Base-by-base conservation (phyloP, 2,329 filamentous ascomycete genomes). In the Aspergillus cejpii region DNA sequence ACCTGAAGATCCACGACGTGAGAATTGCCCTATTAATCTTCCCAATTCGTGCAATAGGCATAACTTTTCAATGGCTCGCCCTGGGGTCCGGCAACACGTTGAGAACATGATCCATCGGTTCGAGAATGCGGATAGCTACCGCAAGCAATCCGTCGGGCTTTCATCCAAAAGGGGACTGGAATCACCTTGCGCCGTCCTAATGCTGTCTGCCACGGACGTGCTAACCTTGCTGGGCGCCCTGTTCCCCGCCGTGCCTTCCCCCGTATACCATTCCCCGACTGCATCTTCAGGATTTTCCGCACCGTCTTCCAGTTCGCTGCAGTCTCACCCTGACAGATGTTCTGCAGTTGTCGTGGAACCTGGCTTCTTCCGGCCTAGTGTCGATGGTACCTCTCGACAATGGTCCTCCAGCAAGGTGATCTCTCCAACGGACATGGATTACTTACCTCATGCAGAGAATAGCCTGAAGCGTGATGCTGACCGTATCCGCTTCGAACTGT, bases 171-270 rank as follows among this genome's bases (percentile, higher is more conserved):
- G 23, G 29, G 49, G 51, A 44, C 45, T 43, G 17, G 52, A 58
- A 28, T 51, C 58, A 6, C 44, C 58, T 19, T 58, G 63, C 17
- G 85, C 83, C 24, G 92, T 88, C 60, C 72, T 94, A 57, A 84
- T 91, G 26, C 69, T 95, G 53, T 87, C 85, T 59, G 81, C 87
- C 27, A 78, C 85, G 31, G 90, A 96, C 63, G 72, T 94, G 53
- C 73, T 85, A 27, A 90, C 87, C 2, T 70, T 94, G 56, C 79
- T 94, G 51, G 87, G 92, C 63, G 84, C 85, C 8, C 77, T 96
- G 11, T 94, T 90, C 59, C 90, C 90, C 24, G 58, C 57, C 24
- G 43, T 55, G 1, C 28, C 43, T 10, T 55, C 60, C 23, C 47
- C 59, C 14, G 50, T 58, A 5, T 61, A 62, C 43, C 53, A 55